Percentiles rank a stretch among this genome's conserved stretches.
phyloP scores from a whole-genome alignment of 352 stramenopile genomes.

The Phytophthora pluvialis region DNA sequence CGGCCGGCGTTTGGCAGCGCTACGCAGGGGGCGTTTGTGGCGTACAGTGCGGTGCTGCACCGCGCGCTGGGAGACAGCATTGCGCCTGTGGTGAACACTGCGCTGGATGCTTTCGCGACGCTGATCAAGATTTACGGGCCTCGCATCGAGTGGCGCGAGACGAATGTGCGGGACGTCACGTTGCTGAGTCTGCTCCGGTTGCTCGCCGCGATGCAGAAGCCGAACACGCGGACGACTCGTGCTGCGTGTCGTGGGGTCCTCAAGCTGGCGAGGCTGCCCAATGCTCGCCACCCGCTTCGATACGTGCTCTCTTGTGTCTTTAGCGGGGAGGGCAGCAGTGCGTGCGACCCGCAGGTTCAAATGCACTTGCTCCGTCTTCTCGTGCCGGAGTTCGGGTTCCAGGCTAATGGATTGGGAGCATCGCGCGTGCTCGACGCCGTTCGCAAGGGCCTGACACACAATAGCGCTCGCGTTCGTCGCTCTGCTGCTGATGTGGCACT shows the following conservation, averaged over 20 bases:
- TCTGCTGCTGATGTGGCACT: conserved; percentile 80
- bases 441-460: conserved; percentile 52
- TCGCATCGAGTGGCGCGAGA: conserved; percentile 77
- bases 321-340: conserved; percentile 54
- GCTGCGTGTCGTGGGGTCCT: conserved; percentile 77
- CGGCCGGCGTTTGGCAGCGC: conserved; percentile 64
- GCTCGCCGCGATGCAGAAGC: conserved; percentile 76
- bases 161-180: conserved; percentile 62
- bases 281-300: conserved; percentile 63
- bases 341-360: conserved; percentile 66
- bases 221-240: conserved; percentile 77
- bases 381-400: conserved; percentile 81
- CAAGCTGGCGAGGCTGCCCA: conserved; percentile 73
- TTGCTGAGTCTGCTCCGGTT: conserved; percentile 70
- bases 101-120: conserved; percentile 70
- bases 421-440: conserved; percentile 57
- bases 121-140: conserved; percentile 80
- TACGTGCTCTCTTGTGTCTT: conserved; percentile 82
- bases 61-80: conserved; percentile 69
- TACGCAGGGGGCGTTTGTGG: conserved; percentile 70
- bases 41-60: conserved; percentile 70
- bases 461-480: conserved; percentile 79
- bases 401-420: conserved; percentile 68
- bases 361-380: conserved; percentile 84
- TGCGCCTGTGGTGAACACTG: conserved; percentile 76